These are phyloP conservation scores for Vanilla planifolia DNA, from an alignment of 106 monocot genomes.

Conservation along the genomic window DNA sequence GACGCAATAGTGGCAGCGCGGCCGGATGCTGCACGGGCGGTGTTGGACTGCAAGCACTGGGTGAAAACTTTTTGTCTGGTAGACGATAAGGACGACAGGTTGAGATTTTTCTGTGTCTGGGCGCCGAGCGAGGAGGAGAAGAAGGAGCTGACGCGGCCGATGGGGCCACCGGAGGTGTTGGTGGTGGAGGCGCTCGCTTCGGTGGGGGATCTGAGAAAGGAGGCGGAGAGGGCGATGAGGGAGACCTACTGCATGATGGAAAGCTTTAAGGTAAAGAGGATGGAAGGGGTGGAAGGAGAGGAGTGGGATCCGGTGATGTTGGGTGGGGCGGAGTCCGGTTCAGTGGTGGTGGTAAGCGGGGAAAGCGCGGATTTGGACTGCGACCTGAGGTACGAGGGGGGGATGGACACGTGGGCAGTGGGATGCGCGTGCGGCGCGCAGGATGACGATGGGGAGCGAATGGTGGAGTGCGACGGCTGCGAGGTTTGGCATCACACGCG, in stretches of 20 bases:
- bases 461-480: conserved; percentile 92
- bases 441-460: conserved; percentile 96
- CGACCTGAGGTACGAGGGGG: conserved; percentile 57
- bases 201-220: conserved; percentile 51
- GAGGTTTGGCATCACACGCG: conserved; percentile 94
- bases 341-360: conserved; percentile 41
- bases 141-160: conserved; percentile 12
- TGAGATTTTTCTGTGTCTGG: conserved; percentile 64
- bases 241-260: conserved; percentile 75
- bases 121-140: conserved; percentile 29
- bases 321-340: conserved; percentile 71
- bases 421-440: conserved; percentile 71
- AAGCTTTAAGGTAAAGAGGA: conserved; percentile 19
- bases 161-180: conserved; percentile 56
- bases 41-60: conserved; percentile 79
- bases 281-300: conserved; percentile 59
- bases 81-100: conserved; percentile 74
- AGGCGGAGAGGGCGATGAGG: conserved; percentile 56
- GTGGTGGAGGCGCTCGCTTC: conserved; percentile 70
- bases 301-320: conserved; percentile 72
- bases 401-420: conserved; percentile 63
- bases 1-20: conserved; percentile 20
- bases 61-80: conserved; percentile 50
- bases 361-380: conserved; percentile 29
- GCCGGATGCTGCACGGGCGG: conserved; percentile 24